Conservation (phyloP, 2,329 filamentous ascomycete species). For the Ophiostoma sp. region DNA sequence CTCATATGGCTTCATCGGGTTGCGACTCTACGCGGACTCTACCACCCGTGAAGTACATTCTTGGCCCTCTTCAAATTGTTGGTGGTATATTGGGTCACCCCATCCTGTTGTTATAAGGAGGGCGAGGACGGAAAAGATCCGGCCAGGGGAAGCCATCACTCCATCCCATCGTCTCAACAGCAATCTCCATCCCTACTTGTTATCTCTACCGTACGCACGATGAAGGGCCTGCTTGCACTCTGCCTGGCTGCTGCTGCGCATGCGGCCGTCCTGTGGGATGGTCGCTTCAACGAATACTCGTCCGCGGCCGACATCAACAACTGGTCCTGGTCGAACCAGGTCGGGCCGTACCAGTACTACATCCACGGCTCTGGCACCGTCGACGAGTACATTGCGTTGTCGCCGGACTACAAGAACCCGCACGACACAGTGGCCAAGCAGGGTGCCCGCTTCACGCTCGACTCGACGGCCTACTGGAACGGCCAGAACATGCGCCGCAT, state of each 20-base stretch:
- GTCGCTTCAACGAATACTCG: constrained; percentile 57
- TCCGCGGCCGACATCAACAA: constrained; percentile 50
- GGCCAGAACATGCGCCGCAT: constrained; percentile 66
- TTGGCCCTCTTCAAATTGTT: background rate
- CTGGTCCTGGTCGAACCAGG: constrained; percentile 64
- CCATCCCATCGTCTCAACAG: background rate
- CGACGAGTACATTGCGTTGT: constrained; percentile 57
- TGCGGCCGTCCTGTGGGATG: constrained; percentile 50
- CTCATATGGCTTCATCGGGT: background rate
- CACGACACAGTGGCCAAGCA: constrained; percentile 56
- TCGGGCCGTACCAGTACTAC: constrained; percentile 69
- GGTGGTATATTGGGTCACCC: background rate
- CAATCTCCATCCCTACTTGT: background rate
- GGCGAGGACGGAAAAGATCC: background rate
- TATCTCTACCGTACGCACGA: background rate
- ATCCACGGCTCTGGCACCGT: constrained; percentile 59
- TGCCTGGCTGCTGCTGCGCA: constrained; percentile 20
- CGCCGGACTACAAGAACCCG: constrained; percentile 57
- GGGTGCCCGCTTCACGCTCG: constrained; percentile 64
- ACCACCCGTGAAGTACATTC: background rate
- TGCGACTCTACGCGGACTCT: background rate
- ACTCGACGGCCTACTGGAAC: constrained; percentile 62
- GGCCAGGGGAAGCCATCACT: background rate
- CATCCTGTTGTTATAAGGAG: background rate
- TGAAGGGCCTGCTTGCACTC: background rate